Percentiles rank a stretch among this genome's conserved stretches.
Evolutionary conservation across 306 rosid species (phyloP).

Genomic region (barrel medic (Medicago truncatula)): DNA sequence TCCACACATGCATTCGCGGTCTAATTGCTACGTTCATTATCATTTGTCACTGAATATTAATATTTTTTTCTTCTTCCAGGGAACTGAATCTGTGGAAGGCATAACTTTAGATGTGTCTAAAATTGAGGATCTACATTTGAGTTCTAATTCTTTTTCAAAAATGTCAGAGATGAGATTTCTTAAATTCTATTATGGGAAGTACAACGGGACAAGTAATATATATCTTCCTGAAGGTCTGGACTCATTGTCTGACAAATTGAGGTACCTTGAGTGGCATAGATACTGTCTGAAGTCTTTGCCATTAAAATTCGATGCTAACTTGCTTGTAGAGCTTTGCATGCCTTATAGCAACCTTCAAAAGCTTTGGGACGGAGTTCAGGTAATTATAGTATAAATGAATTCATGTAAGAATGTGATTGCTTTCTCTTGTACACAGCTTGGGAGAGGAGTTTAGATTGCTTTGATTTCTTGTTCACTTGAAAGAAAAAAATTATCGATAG

Average conservation of each 20-base stretch:
- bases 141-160: conserved; percentile 27
- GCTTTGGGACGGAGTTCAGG: conserved; percentile 29
- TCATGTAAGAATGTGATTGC: background rate
- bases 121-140: conserved; percentile 28
- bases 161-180: conserved; percentile 34
- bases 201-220: background rate
- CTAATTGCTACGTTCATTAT: background rate
- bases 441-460: no score
- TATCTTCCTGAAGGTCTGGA: conserved; percentile 2
- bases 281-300: conserved; percentile 33
- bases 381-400: background rate
- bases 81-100: conserved; percentile 25
- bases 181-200: background rate
- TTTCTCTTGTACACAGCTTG: no score
- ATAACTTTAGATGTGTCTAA: conserved; percentile 24
- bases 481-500: no score
- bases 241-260: conserved; percentile 35
- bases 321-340: conserved; percentile 41
- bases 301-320: conserved; percentile 1
- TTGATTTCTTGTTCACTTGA: no score
- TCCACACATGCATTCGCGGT: no score
- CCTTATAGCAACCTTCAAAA: conserved; percentile 33
- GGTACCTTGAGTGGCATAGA: conserved; percentile 35
- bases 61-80: background rate
- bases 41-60: background rate